Base-by-base conservation (phyloP, 2,329 filamentous ascomycete species). In the Beauveria australis region DNA sequence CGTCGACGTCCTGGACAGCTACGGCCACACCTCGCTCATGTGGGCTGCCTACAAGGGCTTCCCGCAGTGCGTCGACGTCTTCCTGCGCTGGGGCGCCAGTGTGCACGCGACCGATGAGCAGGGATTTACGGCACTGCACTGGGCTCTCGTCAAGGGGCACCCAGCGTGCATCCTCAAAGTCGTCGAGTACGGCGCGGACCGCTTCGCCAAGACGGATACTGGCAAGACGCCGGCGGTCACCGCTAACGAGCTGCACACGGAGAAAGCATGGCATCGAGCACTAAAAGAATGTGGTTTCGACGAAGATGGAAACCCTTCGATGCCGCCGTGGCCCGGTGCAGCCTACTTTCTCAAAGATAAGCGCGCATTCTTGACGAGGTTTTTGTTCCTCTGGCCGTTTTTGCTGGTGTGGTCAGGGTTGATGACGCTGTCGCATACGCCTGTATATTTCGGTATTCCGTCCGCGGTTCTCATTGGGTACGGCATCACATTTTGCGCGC, bases 1-100 rank as follows among this genome's bases (percentile, higher is more conserved):
- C 18, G 91, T 99, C 63, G 94, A 99, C 71, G 89, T 94, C 6
- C 81, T 88, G 58, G 94, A 99, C 75, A 85, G 85, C 55, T 93
- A 92, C 71, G 91, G 92, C 6, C 95, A 99, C 74, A 97, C 94
- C 1, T 89, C 88, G 63, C 81, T 99, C 63, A 99, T 99, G 94
- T 99, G 94, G 94, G 91, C 94, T 19, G 93, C 93, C 18, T 99
- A 99, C 78, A 99, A 99, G 75, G 94, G 95, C 41, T 97, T 88
- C 71, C 91, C 93, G 0, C 87, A 89, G 52, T 96, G 91, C 67
- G 93, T 97, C 53, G 94, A 97, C 71, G 74, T 97, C 48, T 93
- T 96, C 66, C 77, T 99, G 62, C 86, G 92, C 67, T 99, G 94
- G 92, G 95, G 94, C 58, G 94, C 94, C 43, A 94, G 92, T 71